A percentile compares a stretch with the other conserved stretches of the same genome.
phyloP scores from a whole-genome alignment of 2,329 filamentous ascomycete genomes.

The Colletotrichum limetticola region DNA sequence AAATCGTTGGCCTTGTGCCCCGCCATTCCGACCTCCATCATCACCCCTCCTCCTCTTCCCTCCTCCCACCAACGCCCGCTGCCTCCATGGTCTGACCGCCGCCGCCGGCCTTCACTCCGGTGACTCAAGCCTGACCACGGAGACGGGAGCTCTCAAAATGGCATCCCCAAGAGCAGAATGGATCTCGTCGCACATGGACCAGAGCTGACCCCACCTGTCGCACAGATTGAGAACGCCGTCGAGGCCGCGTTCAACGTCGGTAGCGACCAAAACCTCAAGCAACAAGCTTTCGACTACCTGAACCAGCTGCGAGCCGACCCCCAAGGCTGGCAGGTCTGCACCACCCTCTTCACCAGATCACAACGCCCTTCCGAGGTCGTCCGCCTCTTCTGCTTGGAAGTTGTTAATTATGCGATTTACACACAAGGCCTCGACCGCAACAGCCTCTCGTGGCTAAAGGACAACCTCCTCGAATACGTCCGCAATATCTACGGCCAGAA shows the following conservation, averaged over 20 bases:
- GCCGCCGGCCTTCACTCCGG: background rate
- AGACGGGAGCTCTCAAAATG: background rate
- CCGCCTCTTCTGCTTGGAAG: constrained; percentile 88
- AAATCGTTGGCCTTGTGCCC: constrained; percentile 39
- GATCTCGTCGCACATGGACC: background rate
- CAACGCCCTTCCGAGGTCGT: constrained; percentile 85
- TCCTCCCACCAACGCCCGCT: constrained; percentile 21
- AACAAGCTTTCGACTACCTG: constrained; percentile 84
- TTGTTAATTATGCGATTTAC: constrained; percentile 92
- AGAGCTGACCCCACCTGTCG: constrained; percentile 5
- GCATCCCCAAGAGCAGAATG: background rate
- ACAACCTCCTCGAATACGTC: constrained; percentile 84
- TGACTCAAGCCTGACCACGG: constrained; percentile 8
- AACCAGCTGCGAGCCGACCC: constrained; percentile 83
- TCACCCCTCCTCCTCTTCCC: constrained; percentile 30
- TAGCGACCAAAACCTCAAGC: constrained; percentile 79
- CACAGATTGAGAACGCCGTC: constrained; percentile 91
- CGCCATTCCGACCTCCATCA: constrained; percentile 41
- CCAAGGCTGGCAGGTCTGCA: constrained; percentile 90
- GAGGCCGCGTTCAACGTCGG: constrained; percentile 89
- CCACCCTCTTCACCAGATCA: constrained; percentile 83
- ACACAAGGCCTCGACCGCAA: constrained; percentile 78
- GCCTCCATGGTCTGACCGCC: constrained; percentile 10
- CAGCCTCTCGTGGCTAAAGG: constrained; percentile 80
- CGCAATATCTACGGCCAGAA: constrained; percentile 76